Conservation (phyloP, 2,329 filamentous ascomycete species). For the Lasiodiplodia citricola region DNA sequence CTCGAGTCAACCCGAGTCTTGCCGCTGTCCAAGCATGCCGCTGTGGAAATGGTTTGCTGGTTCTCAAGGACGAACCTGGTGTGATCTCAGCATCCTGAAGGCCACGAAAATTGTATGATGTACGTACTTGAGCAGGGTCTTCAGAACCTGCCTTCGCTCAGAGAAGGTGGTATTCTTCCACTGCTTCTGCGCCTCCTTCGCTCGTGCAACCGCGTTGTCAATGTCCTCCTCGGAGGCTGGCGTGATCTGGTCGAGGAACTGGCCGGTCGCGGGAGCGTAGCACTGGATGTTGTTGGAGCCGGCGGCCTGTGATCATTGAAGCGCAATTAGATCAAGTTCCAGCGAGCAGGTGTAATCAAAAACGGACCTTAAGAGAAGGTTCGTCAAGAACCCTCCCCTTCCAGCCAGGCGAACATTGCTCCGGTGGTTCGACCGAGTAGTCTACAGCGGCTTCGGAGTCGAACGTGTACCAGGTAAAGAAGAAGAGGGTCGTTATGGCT, state of each 20-base stretch:
- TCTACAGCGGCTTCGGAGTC: slow-evolving; percentile 52
- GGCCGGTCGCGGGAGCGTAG: slow-evolving; percentile 88
- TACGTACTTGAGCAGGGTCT: slow-evolving; percentile 71
- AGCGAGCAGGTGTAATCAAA: not conserved
- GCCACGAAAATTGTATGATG: not conserved
- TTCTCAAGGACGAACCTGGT: slow-evolving; percentile 78
- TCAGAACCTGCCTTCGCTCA: slow-evolving; percentile 78
- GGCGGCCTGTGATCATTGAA: slow-evolving; percentile 51
- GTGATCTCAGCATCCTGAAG: not conserved
- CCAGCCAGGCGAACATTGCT: slow-evolving; percentile 60
- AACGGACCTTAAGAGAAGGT: slow-evolving; percentile 63
- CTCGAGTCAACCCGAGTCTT: slow-evolving; percentile 96
- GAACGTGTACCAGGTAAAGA: slow-evolving; percentile 18
- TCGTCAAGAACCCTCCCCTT: slow-evolving; percentile 63
- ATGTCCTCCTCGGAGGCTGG: slow-evolving; percentile 78
- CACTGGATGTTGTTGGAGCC: slow-evolving; percentile 76
- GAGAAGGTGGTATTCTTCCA: slow-evolving; percentile 82
- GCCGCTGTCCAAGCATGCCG: slow-evolving; percentile 89
- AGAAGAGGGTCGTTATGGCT: slow-evolving; percentile 15
- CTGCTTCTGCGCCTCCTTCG: slow-evolving; percentile 72
- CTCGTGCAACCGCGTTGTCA: slow-evolving; percentile 76
- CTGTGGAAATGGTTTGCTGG: slow-evolving; percentile 82
- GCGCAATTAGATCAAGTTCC: slow-evolving; percentile 27
- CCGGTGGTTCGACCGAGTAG: slow-evolving; percentile 68
- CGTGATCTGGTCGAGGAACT: slow-evolving; percentile 78